Base-by-base conservation (phyloP, 2,329 filamentous ascomycete genomes). In the Drechslerella dactyloides region DNA sequence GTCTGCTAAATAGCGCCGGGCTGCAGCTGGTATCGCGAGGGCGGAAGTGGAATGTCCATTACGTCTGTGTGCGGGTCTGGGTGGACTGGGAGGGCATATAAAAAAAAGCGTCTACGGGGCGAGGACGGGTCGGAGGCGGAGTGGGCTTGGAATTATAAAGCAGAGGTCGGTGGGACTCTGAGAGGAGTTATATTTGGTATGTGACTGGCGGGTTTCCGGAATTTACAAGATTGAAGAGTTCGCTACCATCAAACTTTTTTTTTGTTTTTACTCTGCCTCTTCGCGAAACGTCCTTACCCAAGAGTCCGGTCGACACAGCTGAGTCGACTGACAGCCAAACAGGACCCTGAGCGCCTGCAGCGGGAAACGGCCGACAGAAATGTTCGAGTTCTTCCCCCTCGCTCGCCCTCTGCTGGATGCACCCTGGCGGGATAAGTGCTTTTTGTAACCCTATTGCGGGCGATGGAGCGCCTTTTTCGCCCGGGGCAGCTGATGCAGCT, bases 401-500 rank as follows among this genome's bases (percentile, higher is more conserved):
- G 11, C 8, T 19, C 17, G 19, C 17, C 17, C 5, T 5, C 17
- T 17, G 3, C 19, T n/a, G n/a, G n/a, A n/a, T n/a, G 44, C 15
- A 48, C 44, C 44, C 44, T 48, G 44, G 19, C 17, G n/a, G 21
- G 19, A 48, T 21, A 23, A 48, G 19, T 48, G 44, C n/a, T 48
- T 48, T 23, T 48, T 48, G 21, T 10, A 23, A 48, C 15, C 44
- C 17, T 48, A 48, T 48, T 48, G 8, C 17, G 44, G 17, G 19
- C 19, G 19, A 23, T 19, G 44, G 15, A 5, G 44, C 44, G 15
- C 44, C 19, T 21, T 48, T 48, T 48, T 48, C 19, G n/a, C 13
- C 19, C 44, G 44, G 53, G 44, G 46, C 46, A 55, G 59, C 44
- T 64, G 57, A 23, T 27, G 37, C 21, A 23, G 50, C 30, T 40